These are phyloP conservation scores for Melocanna baccifera DNA, from an alignment of 176 grass and related monocot genomes.

Conservation along the genomic window DNA sequence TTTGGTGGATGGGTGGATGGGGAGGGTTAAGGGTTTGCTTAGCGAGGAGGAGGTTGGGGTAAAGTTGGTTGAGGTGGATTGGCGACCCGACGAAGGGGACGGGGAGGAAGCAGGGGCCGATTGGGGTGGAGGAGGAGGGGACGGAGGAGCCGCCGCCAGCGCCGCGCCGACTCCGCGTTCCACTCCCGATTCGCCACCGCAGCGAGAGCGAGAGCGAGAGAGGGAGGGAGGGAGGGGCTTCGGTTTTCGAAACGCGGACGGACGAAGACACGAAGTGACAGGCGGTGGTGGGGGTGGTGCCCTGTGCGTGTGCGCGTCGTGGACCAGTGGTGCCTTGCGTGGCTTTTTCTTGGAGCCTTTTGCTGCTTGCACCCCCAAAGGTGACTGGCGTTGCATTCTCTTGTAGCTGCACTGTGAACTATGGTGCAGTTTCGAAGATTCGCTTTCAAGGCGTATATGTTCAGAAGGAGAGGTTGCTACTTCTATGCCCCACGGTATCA, in stretches of 20 bases:
- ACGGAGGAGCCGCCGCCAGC: neutral
- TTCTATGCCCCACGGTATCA: neutral
- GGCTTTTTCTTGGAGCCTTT: neutral
- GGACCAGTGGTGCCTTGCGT: constrained; percentile 20
- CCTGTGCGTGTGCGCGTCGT: constrained; percentile 18
- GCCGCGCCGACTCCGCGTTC: constrained; percentile 14
- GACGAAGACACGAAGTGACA: neutral
- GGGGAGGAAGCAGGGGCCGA: neutral
- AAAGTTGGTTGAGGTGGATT: neutral
- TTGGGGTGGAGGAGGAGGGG: neutral
- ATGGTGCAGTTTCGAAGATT: neutral
- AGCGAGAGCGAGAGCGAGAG: neutral
- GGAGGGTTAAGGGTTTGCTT: constrained; percentile 30
- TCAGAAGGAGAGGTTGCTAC: neutral
- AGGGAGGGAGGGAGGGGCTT: neutral
- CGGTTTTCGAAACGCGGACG: constrained; percentile 40
- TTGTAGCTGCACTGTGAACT: neutral
- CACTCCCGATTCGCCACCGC: constrained; percentile 1
- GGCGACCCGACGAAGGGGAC: neutral
- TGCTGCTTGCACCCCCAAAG: neutral
- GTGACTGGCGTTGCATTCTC: neutral
- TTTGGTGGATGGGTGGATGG: neutral
- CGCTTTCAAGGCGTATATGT: too few relatives aligned
- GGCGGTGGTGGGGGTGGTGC: neutral
- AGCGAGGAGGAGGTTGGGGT: constrained; percentile 29